These are phyloP conservation scores for Alloteropsis angusta DNA, from an alignment of 202 grass and related monocot genomes.

Conservation along the genomic window DNA sequence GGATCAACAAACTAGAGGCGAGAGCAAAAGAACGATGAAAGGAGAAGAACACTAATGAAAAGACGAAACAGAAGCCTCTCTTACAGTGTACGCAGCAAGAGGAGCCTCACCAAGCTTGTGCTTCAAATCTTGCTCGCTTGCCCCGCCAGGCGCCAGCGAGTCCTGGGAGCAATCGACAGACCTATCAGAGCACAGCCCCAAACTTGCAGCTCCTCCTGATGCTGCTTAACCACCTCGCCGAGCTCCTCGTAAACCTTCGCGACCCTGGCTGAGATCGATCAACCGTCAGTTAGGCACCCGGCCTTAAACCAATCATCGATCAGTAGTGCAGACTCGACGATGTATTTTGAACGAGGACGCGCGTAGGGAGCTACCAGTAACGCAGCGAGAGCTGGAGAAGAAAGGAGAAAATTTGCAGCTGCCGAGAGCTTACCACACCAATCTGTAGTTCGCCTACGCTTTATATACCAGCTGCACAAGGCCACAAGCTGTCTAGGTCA, in stretches of 20 bases:
- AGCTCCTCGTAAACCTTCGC: not conserved
- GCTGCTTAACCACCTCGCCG: not conserved
- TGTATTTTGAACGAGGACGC: not conserved
- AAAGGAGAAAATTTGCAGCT: not conserved
- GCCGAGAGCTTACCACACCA: slow-evolving; percentile 16
- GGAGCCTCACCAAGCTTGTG: not conserved
- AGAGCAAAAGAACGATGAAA: not conserved
- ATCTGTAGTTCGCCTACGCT: slow-evolving; percentile 7
- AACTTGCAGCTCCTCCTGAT: not conserved
- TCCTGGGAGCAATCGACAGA: not conserved
- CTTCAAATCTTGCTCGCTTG: not conserved
- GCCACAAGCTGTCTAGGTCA: not conserved
- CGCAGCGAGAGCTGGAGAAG: not conserved
- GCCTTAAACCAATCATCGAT: not conserved
- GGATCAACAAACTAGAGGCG: not conserved
- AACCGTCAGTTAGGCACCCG: not conserved
- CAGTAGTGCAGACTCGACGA: not conserved
- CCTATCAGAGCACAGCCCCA: not conserved
- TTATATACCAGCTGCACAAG: slow-evolving; percentile 1
- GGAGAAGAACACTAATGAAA: not conserved
- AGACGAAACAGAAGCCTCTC: not conserved
- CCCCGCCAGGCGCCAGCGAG: no score
- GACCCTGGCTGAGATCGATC: not conserved
- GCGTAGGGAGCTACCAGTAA: not conserved
- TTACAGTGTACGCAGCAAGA: not conserved